Percentiles rank a stretch among this genome's conserved stretches.
Conservation (phyloP, 2,329 filamentous ascomycete species). For the Fusarium napiforme region DNA sequence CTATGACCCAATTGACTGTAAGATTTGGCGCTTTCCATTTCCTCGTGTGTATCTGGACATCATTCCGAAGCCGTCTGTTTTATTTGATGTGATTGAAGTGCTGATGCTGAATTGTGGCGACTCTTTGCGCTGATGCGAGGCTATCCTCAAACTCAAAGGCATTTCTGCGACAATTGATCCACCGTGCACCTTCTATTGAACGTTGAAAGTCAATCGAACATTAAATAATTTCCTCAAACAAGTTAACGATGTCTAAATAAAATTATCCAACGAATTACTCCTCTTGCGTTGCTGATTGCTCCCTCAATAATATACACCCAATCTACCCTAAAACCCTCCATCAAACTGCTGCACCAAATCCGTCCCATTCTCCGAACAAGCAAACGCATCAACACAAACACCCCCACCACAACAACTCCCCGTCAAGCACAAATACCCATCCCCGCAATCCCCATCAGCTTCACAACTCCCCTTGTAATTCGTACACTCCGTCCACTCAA, state of each 20-base stretch:
- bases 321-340: background rate
- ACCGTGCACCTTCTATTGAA: rapidly evolving
- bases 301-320: background rate
- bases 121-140: rapidly evolving
- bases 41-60: background rate
- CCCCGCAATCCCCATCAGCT: constrained; percentile 37
- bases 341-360: constrained; percentile 41
- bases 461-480: constrained; percentile 48
- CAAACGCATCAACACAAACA: constrained; percentile 52
- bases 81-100: no score
- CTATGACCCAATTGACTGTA: no score
- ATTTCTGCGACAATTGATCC: rapidly evolving
- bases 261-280: background rate
- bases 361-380: constrained; percentile 50
- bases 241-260: background rate
- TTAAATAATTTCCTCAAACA: rapidly evolving
- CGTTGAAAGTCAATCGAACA: background rate
- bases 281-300: background rate
- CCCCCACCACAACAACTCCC: constrained; percentile 52
- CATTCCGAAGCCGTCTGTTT: background rate
- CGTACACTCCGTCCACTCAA: constrained; percentile 49
- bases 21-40: no score
- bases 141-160: rapidly evolving
- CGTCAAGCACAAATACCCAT: constrained; percentile 47
- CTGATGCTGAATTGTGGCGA: rapidly evolving